A percentile compares a stretch with the other conserved stretches of the same genome.
phyloP scores from a whole-genome alignment of 192 early-diverging fungal species.

The Podila epicladia region DNA sequence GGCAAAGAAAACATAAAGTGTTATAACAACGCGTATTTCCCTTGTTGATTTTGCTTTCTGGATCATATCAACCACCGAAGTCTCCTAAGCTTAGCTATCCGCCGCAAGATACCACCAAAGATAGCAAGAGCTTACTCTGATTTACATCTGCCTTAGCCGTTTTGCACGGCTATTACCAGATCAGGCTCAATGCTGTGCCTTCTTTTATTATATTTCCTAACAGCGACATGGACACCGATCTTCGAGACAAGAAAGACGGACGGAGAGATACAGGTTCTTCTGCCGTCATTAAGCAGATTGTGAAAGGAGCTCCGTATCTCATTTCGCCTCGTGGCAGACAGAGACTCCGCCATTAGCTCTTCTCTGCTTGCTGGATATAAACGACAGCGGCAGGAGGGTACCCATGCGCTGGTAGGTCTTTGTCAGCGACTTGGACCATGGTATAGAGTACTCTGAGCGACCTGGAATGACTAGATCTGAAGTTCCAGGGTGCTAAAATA shows the following conservation, averaged over 20 bases:
- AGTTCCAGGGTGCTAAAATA: neutral
- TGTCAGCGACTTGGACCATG: slow-evolving; percentile 1
- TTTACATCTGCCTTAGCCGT: too few species aligned
- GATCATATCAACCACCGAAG: too few species aligned
- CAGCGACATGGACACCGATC: too few species aligned
- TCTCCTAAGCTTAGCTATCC: too few species aligned
- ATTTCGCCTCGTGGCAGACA: neutral
- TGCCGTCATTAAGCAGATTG: neutral
- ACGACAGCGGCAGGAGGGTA: neutral
- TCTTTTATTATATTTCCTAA: too few species aligned
- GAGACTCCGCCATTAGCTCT: neutral
- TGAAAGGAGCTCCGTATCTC: neutral
- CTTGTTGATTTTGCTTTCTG: too few species aligned
- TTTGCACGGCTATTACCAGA: too few species aligned
- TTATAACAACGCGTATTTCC: too few species aligned
- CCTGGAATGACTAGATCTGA: neutral
- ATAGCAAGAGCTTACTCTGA: too few species aligned
- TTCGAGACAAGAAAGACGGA: neutral
- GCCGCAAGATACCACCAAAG: too few species aligned
- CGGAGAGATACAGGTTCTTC: neutral
- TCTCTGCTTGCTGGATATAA: neutral
- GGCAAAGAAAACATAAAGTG: too few species aligned
- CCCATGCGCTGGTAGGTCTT: neutral
- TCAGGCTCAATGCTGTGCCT: too few species aligned
- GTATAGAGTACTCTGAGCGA: neutral